Percentiles rank a stretch among this genome's conserved stretches.
These are phyloP conservation scores for Solanum sparsipilum DNA, from an alignment of 257 asterid genomes.

Conservation along the genomic window DNA sequence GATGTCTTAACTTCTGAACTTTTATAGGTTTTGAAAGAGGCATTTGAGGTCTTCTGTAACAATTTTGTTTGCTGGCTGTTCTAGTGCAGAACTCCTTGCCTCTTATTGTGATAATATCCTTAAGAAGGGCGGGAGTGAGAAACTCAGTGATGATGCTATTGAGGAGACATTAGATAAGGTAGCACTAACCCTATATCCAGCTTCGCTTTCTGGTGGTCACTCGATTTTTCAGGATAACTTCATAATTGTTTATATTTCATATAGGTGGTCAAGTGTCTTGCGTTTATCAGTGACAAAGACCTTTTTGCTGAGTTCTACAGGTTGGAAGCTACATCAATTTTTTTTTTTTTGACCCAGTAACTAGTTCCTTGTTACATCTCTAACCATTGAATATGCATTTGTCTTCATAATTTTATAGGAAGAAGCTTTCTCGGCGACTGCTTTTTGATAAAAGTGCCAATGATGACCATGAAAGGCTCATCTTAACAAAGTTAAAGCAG, in stretches of 20 bases:
- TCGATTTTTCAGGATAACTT: background rate
- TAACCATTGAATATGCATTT: background rate
- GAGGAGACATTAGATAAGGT: slow-evolving; percentile 51
- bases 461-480: slow-evolving; percentile 40
- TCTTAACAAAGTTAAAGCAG: slow-evolving; percentile 44
- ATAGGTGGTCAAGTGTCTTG: slow-evolving; percentile 39
- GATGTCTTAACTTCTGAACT: background rate
- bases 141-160: slow-evolving; percentile 40
- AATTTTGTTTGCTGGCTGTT: slow-evolving; percentile 26
- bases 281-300: slow-evolving; percentile 44
- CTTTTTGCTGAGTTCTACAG: slow-evolving; percentile 45
- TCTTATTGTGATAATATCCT: slow-evolving; percentile 41
- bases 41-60: slow-evolving; percentile 51
- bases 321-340: slow-evolving; percentile 3
- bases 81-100: slow-evolving; percentile 44
- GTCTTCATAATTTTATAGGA: slow-evolving; percentile 15
- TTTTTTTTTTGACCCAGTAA: background rate
- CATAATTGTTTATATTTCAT: background rate
- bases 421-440: slow-evolving; percentile 47
- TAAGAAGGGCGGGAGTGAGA: slow-evolving; percentile 40
- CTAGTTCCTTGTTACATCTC: background rate
- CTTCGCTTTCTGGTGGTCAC: background rate
- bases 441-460: slow-evolving; percentile 36
- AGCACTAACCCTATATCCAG: background rate
- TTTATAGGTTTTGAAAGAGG: slow-evolving; percentile 40